Evolutionary conservation across 2,329 filamentous ascomycete genomes (phyloP).

Genomic region (Emmonsiellopsis sp.): DNA sequence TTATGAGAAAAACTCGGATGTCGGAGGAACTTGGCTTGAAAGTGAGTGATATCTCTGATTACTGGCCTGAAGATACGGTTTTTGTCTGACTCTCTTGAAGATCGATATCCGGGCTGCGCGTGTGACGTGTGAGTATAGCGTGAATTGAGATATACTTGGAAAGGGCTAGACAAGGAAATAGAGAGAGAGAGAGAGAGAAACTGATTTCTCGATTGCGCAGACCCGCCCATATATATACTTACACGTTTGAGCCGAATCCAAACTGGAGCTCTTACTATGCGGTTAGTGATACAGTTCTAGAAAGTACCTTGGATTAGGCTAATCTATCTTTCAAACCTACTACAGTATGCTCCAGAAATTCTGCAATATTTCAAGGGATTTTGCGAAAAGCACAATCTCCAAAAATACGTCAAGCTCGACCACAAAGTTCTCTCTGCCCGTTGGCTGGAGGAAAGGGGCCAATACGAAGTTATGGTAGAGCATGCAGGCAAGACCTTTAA

Average conservation of each 20-base stretch:
- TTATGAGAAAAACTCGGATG: not conserved
- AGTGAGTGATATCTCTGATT: not conserved
- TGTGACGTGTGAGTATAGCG: not conserved
- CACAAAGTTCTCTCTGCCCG: conserved; percentile 47
- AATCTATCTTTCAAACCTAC: not conserved
- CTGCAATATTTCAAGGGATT: conserved; percentile 56
- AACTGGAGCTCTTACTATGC: not conserved
- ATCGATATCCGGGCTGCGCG: not conserved
- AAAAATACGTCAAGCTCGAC: conserved; percentile 47
- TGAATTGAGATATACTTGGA: not conserved
- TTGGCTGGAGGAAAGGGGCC: conserved; percentile 41
- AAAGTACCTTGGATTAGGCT: not conserved
- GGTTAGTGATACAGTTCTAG: not conserved
- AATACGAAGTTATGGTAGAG: conserved; percentile 25
- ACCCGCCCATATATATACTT: not conserved
- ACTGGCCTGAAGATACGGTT: too few relatives aligned
- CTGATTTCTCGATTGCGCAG: not conserved
- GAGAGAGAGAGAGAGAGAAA: not conserved
- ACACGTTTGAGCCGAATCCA: not conserved
- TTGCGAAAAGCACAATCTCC: conserved; percentile 56
- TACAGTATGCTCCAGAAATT: conserved; percentile 50
- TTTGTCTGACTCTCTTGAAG: not conserved
- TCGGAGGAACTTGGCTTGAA: not conserved
- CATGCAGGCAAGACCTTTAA: conserved; percentile 17
- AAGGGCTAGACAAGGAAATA: not conserved